Conservation (phyloP, 495 filamentous ascomycete species). For the Aspergillus leporis region DNA sequence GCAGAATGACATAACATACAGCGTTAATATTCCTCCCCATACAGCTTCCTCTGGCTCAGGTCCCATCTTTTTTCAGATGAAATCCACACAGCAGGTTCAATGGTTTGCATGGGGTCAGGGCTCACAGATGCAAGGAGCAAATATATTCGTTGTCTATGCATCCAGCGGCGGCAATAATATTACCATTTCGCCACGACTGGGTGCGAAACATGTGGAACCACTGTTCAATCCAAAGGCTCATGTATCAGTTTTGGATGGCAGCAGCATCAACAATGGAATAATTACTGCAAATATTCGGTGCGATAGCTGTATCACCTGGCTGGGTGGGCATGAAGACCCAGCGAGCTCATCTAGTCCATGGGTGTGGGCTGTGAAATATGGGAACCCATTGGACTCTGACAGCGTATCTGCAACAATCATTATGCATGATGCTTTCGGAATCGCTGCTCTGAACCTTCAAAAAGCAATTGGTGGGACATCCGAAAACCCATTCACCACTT, state of each 20-base stretch:
- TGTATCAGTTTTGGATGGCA: constrained; percentile 61
- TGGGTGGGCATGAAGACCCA: constrained; percentile 46
- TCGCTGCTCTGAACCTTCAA: constrained; percentile 57
- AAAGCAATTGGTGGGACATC: constrained; percentile 43
- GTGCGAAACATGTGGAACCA: constrained; percentile 55
- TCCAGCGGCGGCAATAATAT: constrained; percentile 52
- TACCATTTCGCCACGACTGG: constrained; percentile 63
- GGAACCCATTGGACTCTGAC: constrained; percentile 56
- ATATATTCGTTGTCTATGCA: constrained; percentile 71
- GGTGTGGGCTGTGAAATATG: constrained; percentile 66
- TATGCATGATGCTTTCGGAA: constrained; percentile 56
- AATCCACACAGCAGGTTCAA: constrained; percentile 54
- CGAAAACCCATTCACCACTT: constrained; percentile 69
- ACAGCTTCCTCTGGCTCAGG: constrained; percentile 31
- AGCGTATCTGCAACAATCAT: constrained; percentile 47
- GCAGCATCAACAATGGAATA: constrained; percentile 49
- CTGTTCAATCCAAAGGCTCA: constrained; percentile 48
- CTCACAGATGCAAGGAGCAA: constrained; percentile 57
- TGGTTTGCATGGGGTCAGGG: constrained; percentile 73
- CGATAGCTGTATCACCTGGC: constrained; percentile 58
- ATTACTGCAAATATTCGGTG: constrained; percentile 67
- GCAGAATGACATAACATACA: constrained; percentile 34
- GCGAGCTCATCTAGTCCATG: constrained; percentile 51
- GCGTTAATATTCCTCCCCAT: constrained; percentile 31
- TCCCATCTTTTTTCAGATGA: constrained; percentile 64